Evolutionary conservation across 441 rosid genomes (phyloP).

Genomic region (Metrosideros polymorpha): DNA sequence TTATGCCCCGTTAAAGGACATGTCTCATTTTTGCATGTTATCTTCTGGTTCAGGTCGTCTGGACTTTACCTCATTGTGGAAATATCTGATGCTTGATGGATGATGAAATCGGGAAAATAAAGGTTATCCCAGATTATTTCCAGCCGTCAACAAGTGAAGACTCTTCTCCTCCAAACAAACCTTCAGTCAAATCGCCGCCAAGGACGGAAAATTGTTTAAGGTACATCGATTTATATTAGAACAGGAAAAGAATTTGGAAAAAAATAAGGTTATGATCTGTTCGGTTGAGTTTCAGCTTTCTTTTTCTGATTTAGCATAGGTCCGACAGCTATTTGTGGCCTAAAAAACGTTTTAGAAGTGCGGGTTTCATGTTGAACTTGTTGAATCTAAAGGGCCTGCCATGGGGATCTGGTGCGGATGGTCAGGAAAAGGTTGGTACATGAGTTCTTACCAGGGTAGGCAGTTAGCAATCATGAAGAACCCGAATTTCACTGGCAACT

Average conservation of each 20-base stretch:
- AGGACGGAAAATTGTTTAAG: conserved; percentile 11
- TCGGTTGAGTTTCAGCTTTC: conserved; percentile 10
- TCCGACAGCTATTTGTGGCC: conserved; percentile 26
- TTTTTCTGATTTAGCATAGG: conserved; percentile 49
- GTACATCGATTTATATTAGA: background rate
- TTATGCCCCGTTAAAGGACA: background rate
- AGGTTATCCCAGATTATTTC: conserved; percentile 66
- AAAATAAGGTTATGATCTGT: background rate
- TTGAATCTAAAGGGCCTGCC: conserved; percentile 60
- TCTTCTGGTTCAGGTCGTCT: background rate
- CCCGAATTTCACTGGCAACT: background rate
- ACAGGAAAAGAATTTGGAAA: background rate
- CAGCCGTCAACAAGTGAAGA: conserved; percentile 33
- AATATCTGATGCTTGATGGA: conserved; percentile 47
- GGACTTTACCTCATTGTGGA: conserved; percentile 2
- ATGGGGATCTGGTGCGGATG: conserved; percentile 51
- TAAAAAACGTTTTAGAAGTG: conserved; percentile 40
- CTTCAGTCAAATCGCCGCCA: conserved; percentile 34
- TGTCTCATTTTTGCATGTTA: background rate
- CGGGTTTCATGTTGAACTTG: conserved; percentile 61
- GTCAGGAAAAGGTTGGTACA: conserved; percentile 63
- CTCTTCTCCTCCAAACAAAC: conserved; percentile 21
- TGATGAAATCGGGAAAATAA: conserved; percentile 55
- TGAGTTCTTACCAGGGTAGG: background rate
- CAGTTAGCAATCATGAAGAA: background rate